phyloP scores from a whole-genome alignment of 2,329 filamentous ascomycete species.

The Fusarium sublunatum region DNA sequence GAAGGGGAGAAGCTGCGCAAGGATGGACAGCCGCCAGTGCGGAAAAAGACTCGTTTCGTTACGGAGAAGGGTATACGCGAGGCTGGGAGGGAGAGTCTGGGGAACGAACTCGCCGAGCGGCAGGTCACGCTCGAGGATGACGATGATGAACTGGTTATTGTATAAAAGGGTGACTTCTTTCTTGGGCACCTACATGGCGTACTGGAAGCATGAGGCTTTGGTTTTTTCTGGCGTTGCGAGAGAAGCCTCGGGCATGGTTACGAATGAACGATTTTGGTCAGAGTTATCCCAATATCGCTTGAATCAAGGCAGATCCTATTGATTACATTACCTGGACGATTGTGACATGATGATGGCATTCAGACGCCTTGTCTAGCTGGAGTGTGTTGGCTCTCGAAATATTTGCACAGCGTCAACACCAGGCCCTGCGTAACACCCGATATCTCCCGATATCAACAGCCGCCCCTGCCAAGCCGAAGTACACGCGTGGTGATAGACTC shows the following conservation, averaged over 20 bases:
- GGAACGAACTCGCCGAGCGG: conserved; percentile 58
- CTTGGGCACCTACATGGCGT: conserved; percentile 26
- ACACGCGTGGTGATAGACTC: neutral
- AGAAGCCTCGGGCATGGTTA: conserved; percentile 39
- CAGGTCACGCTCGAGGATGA: conserved; percentile 57
- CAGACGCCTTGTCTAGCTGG: neutral
- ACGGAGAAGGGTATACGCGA: conserved; percentile 82
- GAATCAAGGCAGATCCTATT: conserved; percentile 28
- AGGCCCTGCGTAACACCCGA: conserved; percentile 4
- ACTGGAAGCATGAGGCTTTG: conserved; percentile 34
- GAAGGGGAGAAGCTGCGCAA: conserved; percentile 64
- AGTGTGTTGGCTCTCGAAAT: neutral
- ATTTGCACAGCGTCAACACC: conserved; percentile 20
- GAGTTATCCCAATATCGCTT: conserved; percentile 36
- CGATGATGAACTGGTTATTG: conserved; percentile 65
- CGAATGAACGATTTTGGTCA: conserved; percentile 41
- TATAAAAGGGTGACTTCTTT: conserved; percentile 46
- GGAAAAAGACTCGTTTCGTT: conserved; percentile 83
- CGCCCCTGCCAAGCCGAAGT: neutral
- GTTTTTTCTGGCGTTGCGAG: conserved; percentile 37
- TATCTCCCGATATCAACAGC: conserved; percentile 1
- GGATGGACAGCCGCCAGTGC: conserved; percentile 58
- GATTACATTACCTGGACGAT: conserved; percentile 8
- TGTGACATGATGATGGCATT: neutral
- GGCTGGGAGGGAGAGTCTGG: conserved; percentile 79